These are phyloP conservation scores for Neurospora terricola DNA, from an alignment of 495 filamentous ascomycete species.

Conservation along the genomic window DNA sequence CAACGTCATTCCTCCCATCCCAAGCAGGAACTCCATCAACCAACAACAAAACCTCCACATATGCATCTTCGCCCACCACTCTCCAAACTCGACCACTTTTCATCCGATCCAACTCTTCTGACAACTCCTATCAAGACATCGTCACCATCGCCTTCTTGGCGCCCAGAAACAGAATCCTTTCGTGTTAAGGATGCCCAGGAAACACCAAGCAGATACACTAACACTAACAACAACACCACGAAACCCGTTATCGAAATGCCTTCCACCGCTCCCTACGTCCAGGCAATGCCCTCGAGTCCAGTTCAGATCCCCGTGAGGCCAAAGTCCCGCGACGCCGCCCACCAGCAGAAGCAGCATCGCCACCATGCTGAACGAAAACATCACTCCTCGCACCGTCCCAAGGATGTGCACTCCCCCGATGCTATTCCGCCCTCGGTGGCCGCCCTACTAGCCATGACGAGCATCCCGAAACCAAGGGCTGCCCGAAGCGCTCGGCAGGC, in stretches of 20 bases:
- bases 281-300: conserved; percentile 28
- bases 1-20: not conserved
- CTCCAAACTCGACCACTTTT: not conserved
- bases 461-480: conserved; percentile 41
- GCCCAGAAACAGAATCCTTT: not conserved
- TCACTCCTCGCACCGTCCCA: conserved; percentile 13
- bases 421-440: conserved; percentile 48
- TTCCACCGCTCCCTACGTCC: not conserved
- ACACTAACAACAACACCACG: not conserved
- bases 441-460: conserved; percentile 48
- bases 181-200: not conserved
- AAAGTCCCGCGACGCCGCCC: conserved; percentile 22
- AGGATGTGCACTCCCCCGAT: conserved; percentile 36
- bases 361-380: not conserved
- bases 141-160: not conserved
- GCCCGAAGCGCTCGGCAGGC: conserved; percentile 15
- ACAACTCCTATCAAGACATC: not conserved
- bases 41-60: not conserved
- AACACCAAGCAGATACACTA: not conserved
- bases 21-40: not conserved
- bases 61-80: not conserved
- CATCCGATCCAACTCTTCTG: not conserved
- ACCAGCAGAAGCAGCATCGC: conserved; percentile 14
- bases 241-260: not conserved
- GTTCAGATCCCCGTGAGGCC: conserved; percentile 36